Evolutionary conservation across 1,284 basidiomycete species (phyloP), one percentile per base, ranked within the genome.

Genomic region (Trametes pubescens): DNA sequence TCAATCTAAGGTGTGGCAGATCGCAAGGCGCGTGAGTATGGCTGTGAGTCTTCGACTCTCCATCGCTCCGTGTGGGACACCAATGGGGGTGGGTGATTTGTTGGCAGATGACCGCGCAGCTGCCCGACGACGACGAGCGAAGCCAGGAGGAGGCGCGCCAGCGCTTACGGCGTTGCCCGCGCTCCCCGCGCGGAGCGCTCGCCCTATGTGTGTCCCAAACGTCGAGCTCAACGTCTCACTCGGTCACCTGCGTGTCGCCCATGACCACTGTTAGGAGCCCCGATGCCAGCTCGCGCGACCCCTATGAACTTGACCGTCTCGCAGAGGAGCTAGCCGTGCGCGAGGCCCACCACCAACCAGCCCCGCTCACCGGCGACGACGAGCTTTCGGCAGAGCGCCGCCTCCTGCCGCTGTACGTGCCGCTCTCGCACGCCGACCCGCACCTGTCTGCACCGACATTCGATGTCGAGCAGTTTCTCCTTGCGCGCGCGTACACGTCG

Each of bases 381-480:
- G 66, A 69, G 38, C 51, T 62, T 6, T 52, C 67, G 0, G 57
- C 69, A 21, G 68, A 61, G 10, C 65, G 73, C 54, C 82, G 82
- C 64, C 85, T 90, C 70, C 82, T 97, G 18, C 94, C 94, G 8
- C 82, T 87, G 57, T 87, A 90, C 72, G 78, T 87, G 10, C 93
- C 95, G 35, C 84, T 97, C 51, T 91, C 93, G 2, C 95, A 95
- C 72, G 78, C 85, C 69, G 92, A 96, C 74, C 81, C 87, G 7
- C 86, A 91, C 66, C 83, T 98, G 34, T 85, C 84, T 3, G 84
- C 88, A 0, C 79, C 85, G 37, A 77, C 79, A 0, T 99, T 96
- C 78, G 83, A 93, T 72, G 89, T 94, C 32, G 95, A 98, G 73
- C 84, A 88, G 1, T 98, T 99, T 76, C 86, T 98, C 11, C 85